Conservation (phyloP, 805 yeast genomes). For the Saccharomyces kudriavzevii region DNA sequence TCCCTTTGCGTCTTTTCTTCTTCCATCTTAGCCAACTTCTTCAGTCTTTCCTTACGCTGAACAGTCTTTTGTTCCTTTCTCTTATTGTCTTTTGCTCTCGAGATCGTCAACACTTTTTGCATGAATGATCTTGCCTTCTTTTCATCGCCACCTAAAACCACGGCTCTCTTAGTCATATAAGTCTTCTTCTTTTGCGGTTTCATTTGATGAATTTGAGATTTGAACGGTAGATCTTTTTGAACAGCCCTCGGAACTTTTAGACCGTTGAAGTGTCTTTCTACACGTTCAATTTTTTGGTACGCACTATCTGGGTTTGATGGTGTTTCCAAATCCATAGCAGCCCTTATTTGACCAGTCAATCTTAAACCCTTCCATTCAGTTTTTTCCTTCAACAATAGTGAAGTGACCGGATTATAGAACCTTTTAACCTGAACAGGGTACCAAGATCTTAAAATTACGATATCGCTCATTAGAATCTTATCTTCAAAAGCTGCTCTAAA, state of each 20-base stretch:
- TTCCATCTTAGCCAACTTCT: conserved; percentile 67
- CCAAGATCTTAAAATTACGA: conserved; percentile 89
- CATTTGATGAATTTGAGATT: conserved; percentile 83
- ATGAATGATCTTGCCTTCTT: conserved; percentile 85
- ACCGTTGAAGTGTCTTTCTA: conserved; percentile 77
- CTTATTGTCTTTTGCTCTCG: conserved; percentile 78
- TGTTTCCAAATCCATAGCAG: conserved; percentile 57
- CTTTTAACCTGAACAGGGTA: conserved; percentile 85
- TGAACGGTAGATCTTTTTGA: conserved; percentile 76
- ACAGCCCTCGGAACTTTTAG: conserved; percentile 76
- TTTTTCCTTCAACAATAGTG: conserved; percentile 69
- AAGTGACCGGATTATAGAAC: conserved; percentile 94
- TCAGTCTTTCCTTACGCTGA: conserved; percentile 65
- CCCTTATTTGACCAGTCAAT: conserved; percentile 87
- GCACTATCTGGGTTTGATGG: conserved; percentile 48
- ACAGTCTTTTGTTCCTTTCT: conserved; percentile 64
- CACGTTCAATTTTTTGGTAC: conserved; percentile 70
- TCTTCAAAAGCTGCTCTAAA: conserved; percentile 97
- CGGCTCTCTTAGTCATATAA: conserved; percentile 85
- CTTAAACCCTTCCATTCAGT: conserved; percentile 94
- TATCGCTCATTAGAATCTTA: conserved; percentile 83
- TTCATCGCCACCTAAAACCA: conserved; percentile 84
- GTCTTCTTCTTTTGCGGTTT: conserved; percentile 79
- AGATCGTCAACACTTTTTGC: conserved; percentile 76
- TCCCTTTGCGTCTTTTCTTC: conserved; percentile 67